Conservation (phyloP, 768 basidiomycete genomes). For the Gloeostereum incarnatum region DNA sequence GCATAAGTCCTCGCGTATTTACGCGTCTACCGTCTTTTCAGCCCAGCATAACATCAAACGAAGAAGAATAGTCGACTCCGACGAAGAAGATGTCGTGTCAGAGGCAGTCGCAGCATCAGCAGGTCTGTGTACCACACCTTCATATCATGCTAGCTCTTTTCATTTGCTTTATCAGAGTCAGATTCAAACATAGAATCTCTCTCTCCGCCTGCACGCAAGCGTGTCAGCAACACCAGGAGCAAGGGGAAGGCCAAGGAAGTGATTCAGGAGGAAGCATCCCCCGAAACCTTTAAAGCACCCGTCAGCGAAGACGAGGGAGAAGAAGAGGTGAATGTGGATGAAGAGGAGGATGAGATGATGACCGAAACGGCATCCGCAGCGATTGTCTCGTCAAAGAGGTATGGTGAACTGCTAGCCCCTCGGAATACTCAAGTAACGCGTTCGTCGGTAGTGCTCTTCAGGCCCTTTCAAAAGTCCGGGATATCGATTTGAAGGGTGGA, state of each 20-base stretch:
- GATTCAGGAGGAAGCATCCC: too few relatives aligned
- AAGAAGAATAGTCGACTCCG: conserved; percentile 43
- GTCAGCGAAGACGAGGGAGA: conserved; percentile 27
- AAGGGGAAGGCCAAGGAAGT: conserved; percentile 17
- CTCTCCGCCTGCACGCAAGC: too few relatives aligned
- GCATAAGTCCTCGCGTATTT: too few relatives aligned
- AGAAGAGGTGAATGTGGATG: conserved; percentile 26
- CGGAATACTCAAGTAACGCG: neutral
- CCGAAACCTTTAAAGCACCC: too few relatives aligned
- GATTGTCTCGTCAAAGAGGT: conserved; percentile 58
- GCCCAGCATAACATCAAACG: conserved; percentile 35
- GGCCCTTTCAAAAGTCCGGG: conserved; percentile 45
- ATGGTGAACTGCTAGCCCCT: conserved; percentile 8
- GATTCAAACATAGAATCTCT: too few relatives aligned
- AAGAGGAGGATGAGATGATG: conserved; percentile 34
- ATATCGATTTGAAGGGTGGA: conserved; percentile 72
- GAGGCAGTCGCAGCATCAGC: conserved; percentile 3
- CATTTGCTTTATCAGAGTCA: too few relatives aligned
- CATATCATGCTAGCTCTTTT: too few relatives aligned
- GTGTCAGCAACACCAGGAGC: too few relatives aligned
- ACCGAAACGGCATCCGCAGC: conserved; percentile 24
- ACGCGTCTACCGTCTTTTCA: neutral
- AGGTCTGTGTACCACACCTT: conserved; percentile 1
- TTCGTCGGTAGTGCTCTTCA: conserved; percentile 51
- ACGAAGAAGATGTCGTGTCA: conserved; percentile 32